Evolutionary conservation across 805 yeast species (phyloP).

Genomic region (Suhomyces emberorum): DNA sequence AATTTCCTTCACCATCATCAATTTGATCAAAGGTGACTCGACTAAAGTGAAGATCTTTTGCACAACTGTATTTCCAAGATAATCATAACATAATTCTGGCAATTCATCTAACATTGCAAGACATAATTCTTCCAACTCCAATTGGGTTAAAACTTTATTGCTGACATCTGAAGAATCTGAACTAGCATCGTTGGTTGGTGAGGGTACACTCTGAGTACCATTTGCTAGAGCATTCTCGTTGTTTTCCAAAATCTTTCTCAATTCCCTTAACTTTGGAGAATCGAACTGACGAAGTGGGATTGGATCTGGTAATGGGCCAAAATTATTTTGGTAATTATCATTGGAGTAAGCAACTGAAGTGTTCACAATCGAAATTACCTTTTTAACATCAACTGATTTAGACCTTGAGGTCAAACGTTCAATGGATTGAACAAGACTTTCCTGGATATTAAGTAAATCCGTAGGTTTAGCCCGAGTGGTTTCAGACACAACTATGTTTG

Average conservation of each 20-base stretch:
- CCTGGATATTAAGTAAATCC: slow-evolving; percentile 22
- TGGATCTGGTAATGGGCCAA: slow-evolving; percentile 79
- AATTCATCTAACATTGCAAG: slow-evolving; percentile 82
- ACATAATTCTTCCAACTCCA: slow-evolving; percentile 78
- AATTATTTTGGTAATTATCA: slow-evolving; percentile 48
- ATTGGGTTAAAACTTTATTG: slow-evolving; percentile 31
- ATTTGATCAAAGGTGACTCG: slow-evolving; percentile 62
- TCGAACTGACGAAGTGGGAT: slow-evolving; percentile 69
- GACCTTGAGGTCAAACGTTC: slow-evolving; percentile 15
- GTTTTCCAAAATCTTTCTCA: slow-evolving; percentile 57
- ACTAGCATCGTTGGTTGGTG: slow-evolving; percentile 6
- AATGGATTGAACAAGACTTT: slow-evolving; percentile 17
- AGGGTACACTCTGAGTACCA: slow-evolving; percentile 1
- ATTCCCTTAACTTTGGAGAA: slow-evolving; percentile 83
- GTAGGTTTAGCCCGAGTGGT: slow-evolving; percentile 16
- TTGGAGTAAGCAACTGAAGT: slow-evolving; percentile 36
- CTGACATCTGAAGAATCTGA: slow-evolving; percentile 8
- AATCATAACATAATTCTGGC: slow-evolving; percentile 88
- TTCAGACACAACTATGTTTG: slow-evolving; percentile 6
- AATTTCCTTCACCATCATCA: slow-evolving; percentile 75
- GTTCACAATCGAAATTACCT: slow-evolving; percentile 45
- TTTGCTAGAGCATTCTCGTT: slow-evolving; percentile 20
- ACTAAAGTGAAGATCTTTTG: slow-evolving; percentile 81
- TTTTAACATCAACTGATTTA: slow-evolving; percentile 27
- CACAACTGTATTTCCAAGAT: slow-evolving; percentile 91